Percentiles rank a stretch among this genome's conserved stretches.
phyloP scores from a whole-genome alignment of 2,329 filamentous ascomycete species.

The Epichloe hybrida region DNA sequence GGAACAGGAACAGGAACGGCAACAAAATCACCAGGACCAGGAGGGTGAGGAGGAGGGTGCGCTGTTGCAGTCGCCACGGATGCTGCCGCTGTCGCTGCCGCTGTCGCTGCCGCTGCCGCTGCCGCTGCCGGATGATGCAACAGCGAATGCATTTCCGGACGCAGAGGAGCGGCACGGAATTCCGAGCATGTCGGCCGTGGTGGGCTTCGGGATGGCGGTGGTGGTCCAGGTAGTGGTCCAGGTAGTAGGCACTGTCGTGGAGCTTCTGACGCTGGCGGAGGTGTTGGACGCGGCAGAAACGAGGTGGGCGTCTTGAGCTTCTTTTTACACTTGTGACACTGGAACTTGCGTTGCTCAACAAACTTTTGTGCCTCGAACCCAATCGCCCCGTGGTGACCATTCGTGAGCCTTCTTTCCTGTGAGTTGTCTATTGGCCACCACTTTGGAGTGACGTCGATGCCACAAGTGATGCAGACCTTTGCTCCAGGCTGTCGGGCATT shows the following conservation, averaged over 20 bases:
- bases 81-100: not conserved
- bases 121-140: constrained; percentile 6
- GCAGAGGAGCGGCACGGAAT: constrained; percentile 13
- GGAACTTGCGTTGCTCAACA: constrained; percentile 46
- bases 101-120: not conserved
- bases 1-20: constrained; percentile 7
- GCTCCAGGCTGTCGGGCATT: constrained; percentile 26
- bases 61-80: not conserved
- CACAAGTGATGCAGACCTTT: constrained; percentile 50
- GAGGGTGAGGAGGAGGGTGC: constrained; percentile 1
- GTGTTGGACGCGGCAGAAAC: constrained; percentile 11
- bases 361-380: constrained; percentile 46
- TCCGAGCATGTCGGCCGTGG: constrained; percentile 12
- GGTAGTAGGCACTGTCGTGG: constrained; percentile 7
- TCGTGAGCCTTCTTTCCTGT: constrained; percentile 38
- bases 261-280: constrained; percentile 10
- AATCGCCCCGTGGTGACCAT: constrained; percentile 35
- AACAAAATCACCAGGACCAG: constrained; percentile 1
- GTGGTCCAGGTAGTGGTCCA: constrained; percentile 7
- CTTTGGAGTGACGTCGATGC: constrained; percentile 57
- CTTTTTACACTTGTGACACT: constrained; percentile 65
- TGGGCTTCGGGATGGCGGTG: constrained; percentile 15
- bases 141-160: constrained; percentile 8
- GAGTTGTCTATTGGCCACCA: constrained; percentile 51
- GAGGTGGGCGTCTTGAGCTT: constrained; percentile 30